These are phyloP conservation scores for Quercus ilex DNA, from an alignment of 306 rosid species.

Conservation along the genomic window DNA sequence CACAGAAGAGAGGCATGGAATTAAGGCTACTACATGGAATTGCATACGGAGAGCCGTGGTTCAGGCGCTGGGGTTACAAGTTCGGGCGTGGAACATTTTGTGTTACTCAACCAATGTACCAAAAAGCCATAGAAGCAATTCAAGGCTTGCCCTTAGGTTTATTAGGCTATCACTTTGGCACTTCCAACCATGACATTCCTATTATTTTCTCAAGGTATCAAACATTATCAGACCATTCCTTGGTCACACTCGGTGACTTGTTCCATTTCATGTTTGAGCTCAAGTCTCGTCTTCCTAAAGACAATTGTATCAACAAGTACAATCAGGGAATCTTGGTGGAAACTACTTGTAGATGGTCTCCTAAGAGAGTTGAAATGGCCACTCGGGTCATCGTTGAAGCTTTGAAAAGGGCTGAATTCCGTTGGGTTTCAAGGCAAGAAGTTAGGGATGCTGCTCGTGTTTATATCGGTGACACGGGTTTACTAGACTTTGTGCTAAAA, in stretches of 20 bases:
- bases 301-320: constrained; percentile 30
- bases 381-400: constrained; percentile 65
- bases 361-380: constrained; percentile 73
- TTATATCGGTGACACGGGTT: constrained; percentile 72
- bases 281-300: constrained; percentile 53
- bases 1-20: constrained; percentile 77
- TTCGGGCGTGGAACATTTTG: constrained; percentile 62
- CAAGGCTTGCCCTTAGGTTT: constrained; percentile 60
- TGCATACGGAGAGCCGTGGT: constrained; percentile 71
- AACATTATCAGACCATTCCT: constrained; percentile 65
- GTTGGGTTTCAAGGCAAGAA: constrained; percentile 84
- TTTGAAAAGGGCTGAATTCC: constrained; percentile 46
- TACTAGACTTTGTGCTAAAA: constrained; percentile 73
- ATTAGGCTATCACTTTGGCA: constrained; percentile 39
- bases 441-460: constrained; percentile 77
- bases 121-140: constrained; percentile 64
- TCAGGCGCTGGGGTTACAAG: constrained; percentile 82
- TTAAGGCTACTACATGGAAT: constrained; percentile 64
- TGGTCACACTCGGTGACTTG: constrained; percentile 63
- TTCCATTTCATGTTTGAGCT: constrained; percentile 72
- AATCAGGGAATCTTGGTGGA: constrained; percentile 36
- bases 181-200: constrained; percentile 48
- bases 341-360: constrained; percentile 74
- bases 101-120: constrained; percentile 62
- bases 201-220: constrained; percentile 65